These are phyloP conservation scores for Suaeda aralocaspica DNA, from an alignment of 148 eudicot species.

Conservation along the genomic window DNA sequence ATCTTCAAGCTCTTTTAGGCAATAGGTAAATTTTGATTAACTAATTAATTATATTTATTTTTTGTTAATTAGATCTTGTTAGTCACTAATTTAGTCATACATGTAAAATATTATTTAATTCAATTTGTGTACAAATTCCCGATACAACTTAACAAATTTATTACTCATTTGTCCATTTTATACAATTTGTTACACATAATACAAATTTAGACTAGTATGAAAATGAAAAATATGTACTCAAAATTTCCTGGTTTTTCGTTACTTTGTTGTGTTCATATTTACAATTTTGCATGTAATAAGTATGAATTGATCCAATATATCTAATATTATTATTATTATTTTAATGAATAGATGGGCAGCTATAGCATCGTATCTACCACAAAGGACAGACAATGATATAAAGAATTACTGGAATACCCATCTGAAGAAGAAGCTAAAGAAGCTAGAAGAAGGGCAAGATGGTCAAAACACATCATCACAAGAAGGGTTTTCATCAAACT, in stretches of 20 bases:
- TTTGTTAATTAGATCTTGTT: not conserved
- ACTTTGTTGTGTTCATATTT: not conserved
- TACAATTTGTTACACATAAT: constrained; percentile 13
- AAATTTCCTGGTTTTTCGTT: not conserved
- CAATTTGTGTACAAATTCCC: not conserved
- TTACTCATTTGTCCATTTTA: constrained; percentile 16
- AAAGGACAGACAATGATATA: constrained; percentile 87
- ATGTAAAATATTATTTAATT: not conserved
- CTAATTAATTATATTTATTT: not conserved
- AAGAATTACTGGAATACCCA: constrained; percentile 95
- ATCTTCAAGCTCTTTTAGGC: constrained; percentile 92
- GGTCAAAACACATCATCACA: constrained; percentile 14
- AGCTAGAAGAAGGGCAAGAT: constrained; percentile 33
- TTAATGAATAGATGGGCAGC: constrained; percentile 72
- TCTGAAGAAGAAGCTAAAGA: constrained; percentile 64
- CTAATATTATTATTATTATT: not conserved
- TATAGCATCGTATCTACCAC: constrained; percentile 87
- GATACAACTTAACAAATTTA: not conserved
- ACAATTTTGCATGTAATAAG: constrained; percentile 15
- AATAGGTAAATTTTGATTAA: constrained; percentile 46
- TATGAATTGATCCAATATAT: not conserved
- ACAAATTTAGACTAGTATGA: constrained; percentile 2
- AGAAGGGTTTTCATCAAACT: constrained; percentile 24
- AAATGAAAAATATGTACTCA: not conserved
- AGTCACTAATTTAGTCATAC: not conserved